Percentiles rank a stretch among this genome's conserved stretches.
Conservation (phyloP, 305 asterid genomes). For the Vinca major region DNA sequence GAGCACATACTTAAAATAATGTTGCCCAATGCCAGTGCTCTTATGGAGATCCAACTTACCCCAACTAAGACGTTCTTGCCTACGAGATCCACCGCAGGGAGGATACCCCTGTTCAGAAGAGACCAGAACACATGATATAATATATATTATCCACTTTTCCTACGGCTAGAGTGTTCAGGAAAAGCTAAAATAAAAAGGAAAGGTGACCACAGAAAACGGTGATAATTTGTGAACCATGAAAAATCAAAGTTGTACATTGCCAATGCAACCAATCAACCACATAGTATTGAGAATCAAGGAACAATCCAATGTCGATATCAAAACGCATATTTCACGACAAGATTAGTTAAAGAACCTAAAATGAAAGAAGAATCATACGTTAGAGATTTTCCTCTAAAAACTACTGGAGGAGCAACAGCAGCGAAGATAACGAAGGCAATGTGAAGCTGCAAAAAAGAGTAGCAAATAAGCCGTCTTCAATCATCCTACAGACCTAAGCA, state of each 20-base stretch:
- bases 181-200: too few relatives aligned
- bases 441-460: constrained; percentile 57
- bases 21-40: neutral
- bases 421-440: constrained; percentile 80
- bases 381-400: constrained; percentile 89
- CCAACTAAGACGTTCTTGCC: constrained; percentile 66
- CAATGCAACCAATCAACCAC: neutral
- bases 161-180: neutral
- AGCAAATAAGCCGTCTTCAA: constrained; percentile 13
- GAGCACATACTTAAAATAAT: neutral
- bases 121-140: constrained; percentile 1
- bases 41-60: constrained; percentile 42
- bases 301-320: too few relatives aligned
- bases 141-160: neutral
- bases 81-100: constrained; percentile 87
- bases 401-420: constrained; percentile 93
- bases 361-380: constrained; percentile 46
- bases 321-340: neutral
- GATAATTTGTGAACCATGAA: neutral
- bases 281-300: too few relatives aligned
- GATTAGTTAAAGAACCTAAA: neutral
- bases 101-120: constrained; percentile 67
- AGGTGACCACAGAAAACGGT: too few relatives aligned
- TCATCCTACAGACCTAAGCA: constrained; percentile 3
- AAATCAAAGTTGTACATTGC: neutral